These are phyloP conservation scores for Myxozyma sirexii DNA, from an alignment of 805 yeast genomes.

Conservation along the genomic window DNA sequence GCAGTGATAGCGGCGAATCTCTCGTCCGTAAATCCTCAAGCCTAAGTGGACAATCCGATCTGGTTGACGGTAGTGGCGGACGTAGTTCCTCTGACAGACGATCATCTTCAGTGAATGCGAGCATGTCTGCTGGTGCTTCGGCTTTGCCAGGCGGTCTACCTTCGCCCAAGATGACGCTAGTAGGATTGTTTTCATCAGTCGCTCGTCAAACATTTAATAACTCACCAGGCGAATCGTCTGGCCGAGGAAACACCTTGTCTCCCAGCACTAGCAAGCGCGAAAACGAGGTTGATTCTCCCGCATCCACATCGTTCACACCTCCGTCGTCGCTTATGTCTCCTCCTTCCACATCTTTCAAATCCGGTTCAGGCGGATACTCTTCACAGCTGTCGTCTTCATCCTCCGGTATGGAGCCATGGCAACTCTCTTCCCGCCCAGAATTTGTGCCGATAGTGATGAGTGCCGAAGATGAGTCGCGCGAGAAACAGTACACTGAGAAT, in stretches of 20 bases:
- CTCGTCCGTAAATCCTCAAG: conserved; percentile 20
- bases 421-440: not conserved
- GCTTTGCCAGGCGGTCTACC: conserved; percentile 11
- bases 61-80: not conserved
- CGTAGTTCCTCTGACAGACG: conserved; percentile 1
- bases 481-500: conserved; percentile 70
- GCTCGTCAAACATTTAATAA: conserved; percentile 29
- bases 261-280: conserved; percentile 1
- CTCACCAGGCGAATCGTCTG: conserved; percentile 16
- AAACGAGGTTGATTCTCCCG: conserved; percentile 1
- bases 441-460: conserved; percentile 22
- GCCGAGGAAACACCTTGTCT: conserved; percentile 4
- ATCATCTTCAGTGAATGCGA: not conserved
- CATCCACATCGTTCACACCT: conserved; percentile 24
- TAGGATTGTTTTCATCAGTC: conserved; percentile 30
- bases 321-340: conserved; percentile 23
- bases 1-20: conserved; percentile 21
- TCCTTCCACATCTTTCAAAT: conserved; percentile 4
- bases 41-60: conserved; percentile 28
- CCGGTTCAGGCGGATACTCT: not conserved
- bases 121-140: not conserved
- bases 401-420: conserved; percentile 28
- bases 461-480: conserved; percentile 48
- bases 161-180: conserved; percentile 29
- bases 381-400: conserved; percentile 10